phyloP scores from a whole-genome alignment of 441 rosid species.

The Erysimum pusillum region DNA sequence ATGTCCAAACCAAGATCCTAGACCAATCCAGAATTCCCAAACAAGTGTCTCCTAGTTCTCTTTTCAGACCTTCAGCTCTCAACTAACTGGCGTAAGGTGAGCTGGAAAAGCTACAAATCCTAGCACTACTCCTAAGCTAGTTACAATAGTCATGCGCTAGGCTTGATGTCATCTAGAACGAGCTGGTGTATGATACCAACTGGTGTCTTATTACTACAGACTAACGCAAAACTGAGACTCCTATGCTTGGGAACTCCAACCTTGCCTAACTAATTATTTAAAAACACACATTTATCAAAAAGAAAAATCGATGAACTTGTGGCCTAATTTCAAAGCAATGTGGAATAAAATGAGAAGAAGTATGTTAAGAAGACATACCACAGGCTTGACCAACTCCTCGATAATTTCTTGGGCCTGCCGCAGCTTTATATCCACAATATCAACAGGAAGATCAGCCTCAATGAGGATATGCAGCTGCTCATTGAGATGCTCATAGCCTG shows the following conservation, averaged over 20 bases:
- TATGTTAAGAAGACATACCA: constrained; percentile 57
- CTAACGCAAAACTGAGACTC: neutral
- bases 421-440: constrained; percentile 79
- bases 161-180: neutral
- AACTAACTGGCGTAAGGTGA: neutral
- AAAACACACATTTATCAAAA: neutral
- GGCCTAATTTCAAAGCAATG: constrained; percentile 27
- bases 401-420: constrained; percentile 96
- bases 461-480: constrained; percentile 96
- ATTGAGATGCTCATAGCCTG: constrained; percentile 94
- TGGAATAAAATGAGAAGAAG: constrained; percentile 1
- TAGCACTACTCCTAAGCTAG: neutral
- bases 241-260: neutral
- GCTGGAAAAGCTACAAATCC: neutral
- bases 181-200: neutral
- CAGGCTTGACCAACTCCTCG: constrained; percentile 96
- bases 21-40: constrained; percentile 10
- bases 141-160: neutral
- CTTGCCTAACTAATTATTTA: neutral
- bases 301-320: neutral
- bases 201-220: neutral
- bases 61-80: neutral
- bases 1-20: neutral
- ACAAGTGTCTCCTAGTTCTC: neutral
- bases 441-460: constrained; percentile 92